Conservation (phyloP, 2,329 filamentous ascomycete genomes). For the Cyanodermella asteris region DNA sequence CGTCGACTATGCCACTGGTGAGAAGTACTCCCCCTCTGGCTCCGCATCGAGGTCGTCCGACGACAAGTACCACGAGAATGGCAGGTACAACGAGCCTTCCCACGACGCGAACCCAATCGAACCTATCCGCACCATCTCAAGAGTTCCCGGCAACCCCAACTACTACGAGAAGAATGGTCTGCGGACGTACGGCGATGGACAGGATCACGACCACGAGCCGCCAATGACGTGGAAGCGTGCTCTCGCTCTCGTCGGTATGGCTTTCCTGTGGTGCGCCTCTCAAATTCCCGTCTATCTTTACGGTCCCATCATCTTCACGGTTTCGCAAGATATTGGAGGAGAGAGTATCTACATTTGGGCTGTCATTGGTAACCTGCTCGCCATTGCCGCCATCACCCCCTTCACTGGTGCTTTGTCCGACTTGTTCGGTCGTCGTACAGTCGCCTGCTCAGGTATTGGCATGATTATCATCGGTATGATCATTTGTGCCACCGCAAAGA, state of each 20-base stretch:
- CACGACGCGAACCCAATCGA: no score
- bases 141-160: slow-evolving; percentile 14
- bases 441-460: slow-evolving; percentile 31
- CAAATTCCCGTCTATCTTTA: slow-evolving; percentile 36
- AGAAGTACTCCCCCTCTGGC: no score
- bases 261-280: slow-evolving; percentile 37
- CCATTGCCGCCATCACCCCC: slow-evolving; percentile 33
- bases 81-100: no score
- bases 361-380: slow-evolving; percentile 30
- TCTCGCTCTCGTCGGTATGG: slow-evolving; percentile 35
- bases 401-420: slow-evolving; percentile 47
- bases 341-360: slow-evolving; percentile 41
- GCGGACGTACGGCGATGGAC: slow-evolving; percentile 24
- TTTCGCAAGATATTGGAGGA: slow-evolving; percentile 39
- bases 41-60: no score
- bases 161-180: slow-evolving; percentile 27
- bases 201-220: slow-evolving; percentile 24
- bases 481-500: slow-evolving; percentile 32
- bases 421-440: slow-evolving; percentile 37
- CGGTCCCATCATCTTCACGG: no score
- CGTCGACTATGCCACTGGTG: no score
- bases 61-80: no score
- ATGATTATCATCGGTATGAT: slow-evolving; percentile 38
- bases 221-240: slow-evolving; percentile 28
- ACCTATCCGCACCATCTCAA: slow-evolving; percentile 11